Evolutionary conservation across 2,329 filamentous ascomycete genomes (phyloP), one percentile per base, ranked within the genome.

Genomic region (Beauveria brongniartii): DNA sequence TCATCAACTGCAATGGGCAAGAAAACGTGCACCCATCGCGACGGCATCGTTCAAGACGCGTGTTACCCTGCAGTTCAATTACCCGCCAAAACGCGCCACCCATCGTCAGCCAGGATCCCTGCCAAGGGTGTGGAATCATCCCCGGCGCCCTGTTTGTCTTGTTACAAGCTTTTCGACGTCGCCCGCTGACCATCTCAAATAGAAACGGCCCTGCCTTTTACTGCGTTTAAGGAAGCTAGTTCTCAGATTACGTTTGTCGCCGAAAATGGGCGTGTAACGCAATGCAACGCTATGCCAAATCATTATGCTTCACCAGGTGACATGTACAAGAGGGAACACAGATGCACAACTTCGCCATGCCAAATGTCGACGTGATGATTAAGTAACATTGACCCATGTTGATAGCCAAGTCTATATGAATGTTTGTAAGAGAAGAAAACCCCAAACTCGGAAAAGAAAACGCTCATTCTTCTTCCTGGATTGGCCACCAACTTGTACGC

Each of bases 181-280:
- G 24, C 34, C 37, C 53, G 26, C 37, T 10, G 43, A 44, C 51
- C 52, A 20, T 40, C 55, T 43, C 20, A 14, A 24, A 9, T 48
- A 82, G 80, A 83, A 68, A 80, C 79, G 9, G 76, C 79, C 1
- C 71, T 82, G 1, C 79, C 80, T 7, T 82, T 77, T 65, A 65
- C 69, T 2, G 70, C 74, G 7, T 82, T 82, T 68, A 78, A 77
- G 61, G 67, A 73, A 2, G 78, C 78, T 2, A 77, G 76, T 5
- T 81, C 81, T 64, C 68, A 77, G 7, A 72, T 82, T 55, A 67
- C 71, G 12, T 80, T 83, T 63, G 79, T 77, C 14, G 83, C 80
- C 3, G 80, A 83, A 66, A 74, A 67, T 28, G 80, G 81, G 51
- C 40, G 75, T 20, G 62, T 69, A 5, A 77, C 81, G 1, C 69